A percentile compares a stretch with the other conserved stretches of the same genome.
phyloP scores from a whole-genome alignment of 2,329 filamentous ascomycete species.

The Verticillium nubilum region DNA sequence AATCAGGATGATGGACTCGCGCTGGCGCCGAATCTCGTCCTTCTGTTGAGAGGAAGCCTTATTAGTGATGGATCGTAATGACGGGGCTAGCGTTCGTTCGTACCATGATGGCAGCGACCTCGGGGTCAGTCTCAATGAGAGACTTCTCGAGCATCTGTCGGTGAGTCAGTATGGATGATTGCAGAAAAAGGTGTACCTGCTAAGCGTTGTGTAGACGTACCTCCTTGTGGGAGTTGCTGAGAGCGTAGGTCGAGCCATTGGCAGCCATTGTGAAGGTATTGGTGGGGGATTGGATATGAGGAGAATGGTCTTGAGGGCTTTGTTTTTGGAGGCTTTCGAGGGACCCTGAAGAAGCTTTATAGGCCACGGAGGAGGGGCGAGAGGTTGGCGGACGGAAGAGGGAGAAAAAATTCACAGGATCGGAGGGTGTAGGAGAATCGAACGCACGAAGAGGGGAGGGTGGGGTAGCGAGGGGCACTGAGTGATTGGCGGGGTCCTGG shows the following conservation, averaged over 20 bases:
- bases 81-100: conserved; percentile 19
- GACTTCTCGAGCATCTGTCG: conserved; percentile 89
- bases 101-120: conserved; percentile 97
- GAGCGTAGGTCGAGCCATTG: conserved; percentile 41
- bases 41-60: conserved; percentile 45
- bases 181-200: conserved; percentile 9
- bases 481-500: conserved; percentile 2
- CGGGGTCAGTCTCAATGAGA: conserved; percentile 83
- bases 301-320: conserved; percentile 7
- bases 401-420: conserved; percentile 10
- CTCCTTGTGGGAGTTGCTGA: conserved; percentile 50
- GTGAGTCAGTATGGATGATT: conserved; percentile 24
- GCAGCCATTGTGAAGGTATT: conserved; percentile 29
- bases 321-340: neutral
- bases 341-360: conserved; percentile 1
- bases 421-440: conserved; percentile 1
- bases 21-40: conserved; percentile 92
- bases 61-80: conserved; percentile 20
- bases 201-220: conserved; percentile 24
- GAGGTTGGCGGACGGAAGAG: conserved; percentile 4
- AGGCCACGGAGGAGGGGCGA: conserved; percentile 1
- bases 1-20: conserved; percentile 97
- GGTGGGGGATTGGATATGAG: conserved; percentile 5
- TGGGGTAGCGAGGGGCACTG: conserved; percentile 2
- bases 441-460: neutral